Evolutionary conservation across 495 filamentous ascomycete species (phyloP), one percentile per base, ranked within the genome.

Genomic region (Antarctomyces pellizariae): DNA sequence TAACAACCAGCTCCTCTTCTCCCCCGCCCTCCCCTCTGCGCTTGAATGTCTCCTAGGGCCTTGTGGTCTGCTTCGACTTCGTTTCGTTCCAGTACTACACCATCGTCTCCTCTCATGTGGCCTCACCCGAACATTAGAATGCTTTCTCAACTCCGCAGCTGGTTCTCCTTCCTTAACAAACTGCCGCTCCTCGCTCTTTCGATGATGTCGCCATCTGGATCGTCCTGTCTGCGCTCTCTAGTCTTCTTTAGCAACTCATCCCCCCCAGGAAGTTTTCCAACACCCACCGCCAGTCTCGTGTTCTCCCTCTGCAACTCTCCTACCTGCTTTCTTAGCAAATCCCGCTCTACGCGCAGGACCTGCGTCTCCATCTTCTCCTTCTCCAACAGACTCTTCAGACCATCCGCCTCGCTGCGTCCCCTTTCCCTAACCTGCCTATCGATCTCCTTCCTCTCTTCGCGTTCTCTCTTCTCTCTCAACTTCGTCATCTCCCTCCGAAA

Each of bases 301-400:
- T 78, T 76, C 58, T 75, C 67, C 18, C 44, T 47, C 48, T 80
- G 73, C 38, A 80, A 40, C 24, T 64, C 55, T 6, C 62, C 53
- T 16, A 78, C 58, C 42, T 69, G 52, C 34, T 65, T 61, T 16
- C 54, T 52, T 35, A 76, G 50, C 14, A 71, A 60, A 32, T 75
- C 56, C 13, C 66, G 53, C 49, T 79, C 62, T 33, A 49, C 56
- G 16, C 54, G 46, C 30, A 74, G 48, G 11, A 59, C 49, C 13
- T 64, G 57, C 4, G 70, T 43, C 45, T 69, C 55, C 7, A 53
- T 59, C 25, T 56, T 59, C 8, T 61, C 40, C 29, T 52, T 49
- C 23, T 60, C 51, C n/a, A 67, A 43, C 37, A 63, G 59, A 32
- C 50, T 41, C 18, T 43, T 20, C 14, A 61, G 9, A 16, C 50